phyloP scores from a whole-genome alignment of 768 basidiomycete genomes.

The Boletus patriciae region DNA sequence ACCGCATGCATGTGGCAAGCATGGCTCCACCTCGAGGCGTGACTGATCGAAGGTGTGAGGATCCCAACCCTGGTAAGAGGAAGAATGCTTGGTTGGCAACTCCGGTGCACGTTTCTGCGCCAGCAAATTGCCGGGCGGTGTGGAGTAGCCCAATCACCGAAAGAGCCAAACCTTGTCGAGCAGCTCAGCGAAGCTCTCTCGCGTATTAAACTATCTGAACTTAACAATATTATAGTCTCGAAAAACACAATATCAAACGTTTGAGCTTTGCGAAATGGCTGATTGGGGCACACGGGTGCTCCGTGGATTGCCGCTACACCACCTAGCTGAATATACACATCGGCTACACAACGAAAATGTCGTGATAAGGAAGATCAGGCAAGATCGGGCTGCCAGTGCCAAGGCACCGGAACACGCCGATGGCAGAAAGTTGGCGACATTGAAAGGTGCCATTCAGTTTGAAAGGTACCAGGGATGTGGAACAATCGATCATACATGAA shows the following conservation, averaged over 20 bases:
- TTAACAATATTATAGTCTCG: conserved; percentile 10
- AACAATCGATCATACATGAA: conserved; percentile 20
- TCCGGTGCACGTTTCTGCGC: conserved; percentile 22
- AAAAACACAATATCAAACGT: conserved; percentile 10
- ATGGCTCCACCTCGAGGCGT: conserved; percentile 37
- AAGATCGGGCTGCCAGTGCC: conserved; percentile 14
- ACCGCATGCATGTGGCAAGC: conserved; percentile 32
- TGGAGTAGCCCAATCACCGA: conserved; percentile 30
- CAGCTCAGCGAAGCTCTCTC: conserved; percentile 32
- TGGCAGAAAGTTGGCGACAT: background rate
- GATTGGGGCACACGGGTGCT: conserved; percentile 9
- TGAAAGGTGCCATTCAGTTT: conserved; percentile 9
- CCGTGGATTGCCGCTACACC: conserved; percentile 8
- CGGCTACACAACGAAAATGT: conserved; percentile 10
- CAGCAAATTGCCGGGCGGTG: conserved; percentile 26
- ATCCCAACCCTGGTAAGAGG: conserved; percentile 26
- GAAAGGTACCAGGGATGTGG: conserved; percentile 25
- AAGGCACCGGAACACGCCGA: conserved; percentile 23
- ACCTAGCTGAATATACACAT: background rate
- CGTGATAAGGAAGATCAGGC: conserved; percentile 11
- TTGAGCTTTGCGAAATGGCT: conserved; percentile 5
- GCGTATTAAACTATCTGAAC: conserved; percentile 27
- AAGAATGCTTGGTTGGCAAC: conserved; percentile 15
- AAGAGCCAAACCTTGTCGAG: conserved; percentile 26
- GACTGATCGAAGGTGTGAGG: conserved; percentile 35